phyloP scores from a whole-genome alignment of 208 protist genomes.

The Leishmania mexicana region DNA sequence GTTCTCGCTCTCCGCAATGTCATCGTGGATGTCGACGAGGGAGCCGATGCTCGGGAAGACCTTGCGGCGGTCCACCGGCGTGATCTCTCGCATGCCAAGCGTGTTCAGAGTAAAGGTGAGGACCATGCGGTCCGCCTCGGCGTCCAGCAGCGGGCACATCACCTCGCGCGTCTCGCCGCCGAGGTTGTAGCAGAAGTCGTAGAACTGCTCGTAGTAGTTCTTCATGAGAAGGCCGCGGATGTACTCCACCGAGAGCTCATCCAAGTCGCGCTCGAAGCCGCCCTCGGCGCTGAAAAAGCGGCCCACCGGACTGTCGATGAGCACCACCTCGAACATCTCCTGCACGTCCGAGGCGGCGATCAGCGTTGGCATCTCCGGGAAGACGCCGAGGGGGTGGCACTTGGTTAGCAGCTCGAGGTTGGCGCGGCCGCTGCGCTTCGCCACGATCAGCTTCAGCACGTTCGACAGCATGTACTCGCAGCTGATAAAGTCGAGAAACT shows the following conservation, averaged over 20 bases:
- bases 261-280: conserved; percentile 85
- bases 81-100: conserved; percentile 92
- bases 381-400: conserved; percentile 98
- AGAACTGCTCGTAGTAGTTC: conserved; percentile 99
- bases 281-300: conserved; percentile 81
- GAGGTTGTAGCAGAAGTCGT: conserved; percentile 91
- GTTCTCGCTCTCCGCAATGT: conserved; percentile 84
- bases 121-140: conserved; percentile 97
- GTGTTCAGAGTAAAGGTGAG: conserved; percentile 99
- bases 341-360: conserved; percentile 87
- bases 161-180: conserved; percentile 91
- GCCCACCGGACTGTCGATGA: conserved; percentile 97
- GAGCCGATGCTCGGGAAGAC: conserved; percentile 92
- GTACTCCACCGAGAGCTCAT: conserved; percentile 97
- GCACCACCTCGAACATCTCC: conserved; percentile 97
- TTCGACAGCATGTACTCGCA: conserved; percentile 99
- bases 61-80: conserved; percentile 67
- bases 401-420: conserved; percentile 94
- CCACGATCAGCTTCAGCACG: conserved; percentile 91
- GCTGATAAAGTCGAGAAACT: conserved; percentile 99
- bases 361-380: conserved; percentile 95
- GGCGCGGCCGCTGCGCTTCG: conserved; percentile 81
- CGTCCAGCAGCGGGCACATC: conserved; percentile 91
- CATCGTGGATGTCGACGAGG: conserved; percentile 88
- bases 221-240: conserved; percentile 98